Percentiles rank a stretch among this genome's conserved stretches.
Conservation (phyloP, 2,329 filamentous ascomycete species). For the Blastomyces silverae region DNA sequence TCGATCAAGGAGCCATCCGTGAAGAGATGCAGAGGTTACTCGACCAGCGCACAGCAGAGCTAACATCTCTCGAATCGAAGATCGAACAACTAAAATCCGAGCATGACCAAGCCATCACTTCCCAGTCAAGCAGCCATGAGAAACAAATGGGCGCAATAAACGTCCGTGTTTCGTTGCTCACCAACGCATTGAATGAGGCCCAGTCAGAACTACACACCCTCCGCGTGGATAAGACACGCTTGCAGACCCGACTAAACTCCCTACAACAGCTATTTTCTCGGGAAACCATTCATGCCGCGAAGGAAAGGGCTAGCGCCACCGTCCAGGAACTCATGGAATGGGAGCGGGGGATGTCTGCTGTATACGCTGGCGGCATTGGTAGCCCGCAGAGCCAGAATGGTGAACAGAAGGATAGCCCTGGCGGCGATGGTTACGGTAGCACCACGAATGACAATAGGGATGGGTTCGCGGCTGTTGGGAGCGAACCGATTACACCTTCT, state of each 20-base stretch:
- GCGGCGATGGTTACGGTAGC: conserved; percentile 18
- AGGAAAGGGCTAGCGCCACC: conserved; percentile 31
- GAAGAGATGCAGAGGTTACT: conserved; percentile 33
- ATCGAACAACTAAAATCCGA: conserved; percentile 34
- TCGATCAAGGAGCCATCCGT: conserved; percentile 30
- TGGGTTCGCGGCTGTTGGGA: conserved; percentile 25
- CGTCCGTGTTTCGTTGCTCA: conserved; percentile 37
- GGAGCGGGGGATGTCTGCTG: conserved; percentile 19
- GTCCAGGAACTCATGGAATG: conserved; percentile 23
- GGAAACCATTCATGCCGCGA: conserved; percentile 35
- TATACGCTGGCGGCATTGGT: conserved; percentile 22
- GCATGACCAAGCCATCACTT: conserved; percentile 24
- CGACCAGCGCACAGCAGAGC: conserved; percentile 34
- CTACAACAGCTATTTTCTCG: conserved; percentile 35
- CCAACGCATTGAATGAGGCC: conserved; percentile 35
- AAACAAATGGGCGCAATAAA: conserved; percentile 38
- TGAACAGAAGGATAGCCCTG: conserved; percentile 26
- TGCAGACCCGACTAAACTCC: conserved; percentile 36
- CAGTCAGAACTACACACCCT: conserved; percentile 35
- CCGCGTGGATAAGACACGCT: conserved; percentile 30
- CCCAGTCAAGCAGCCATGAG: conserved; percentile 28
- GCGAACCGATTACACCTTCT: conserved; percentile 41
- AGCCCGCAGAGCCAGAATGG: conserved; percentile 22
- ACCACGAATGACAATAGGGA: conserved; percentile 7
- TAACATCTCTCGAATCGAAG: conserved; percentile 32